Base-by-base conservation (phyloP, 345 rosid species). In the Syzygium grande region DNA sequence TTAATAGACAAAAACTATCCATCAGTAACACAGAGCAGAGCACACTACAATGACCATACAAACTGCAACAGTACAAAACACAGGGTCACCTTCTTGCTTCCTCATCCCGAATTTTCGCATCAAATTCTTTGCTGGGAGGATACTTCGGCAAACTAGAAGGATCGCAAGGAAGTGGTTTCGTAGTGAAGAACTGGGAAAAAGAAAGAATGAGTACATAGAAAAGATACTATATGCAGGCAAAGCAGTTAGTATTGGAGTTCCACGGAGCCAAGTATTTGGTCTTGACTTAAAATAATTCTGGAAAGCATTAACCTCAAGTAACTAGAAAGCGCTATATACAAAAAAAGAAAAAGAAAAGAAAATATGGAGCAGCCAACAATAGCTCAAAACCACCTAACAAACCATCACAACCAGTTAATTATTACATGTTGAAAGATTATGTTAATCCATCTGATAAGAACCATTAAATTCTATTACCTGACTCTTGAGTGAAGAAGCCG, bases 61-160 rank as follows among this genome's bases (percentile, higher is more conserved):
- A 51, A 84, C 51, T 38, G 52, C 51, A 87, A 63, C 21, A 1
- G 16, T 2, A 29, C 65, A 52, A 30, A 41, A 84, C 41, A 12
- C 52, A 90, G 86, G 68, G 19, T 87, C 84, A 98, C 99, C 99
- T 95, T 95, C 99, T 93, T 85, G 94, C 94, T 89, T 96, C 99
- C 87, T 96, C 99, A 86, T 97, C 99, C 68, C 99, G 95, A 87
- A 96, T 86, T 91, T 97, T 97, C n/a, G 98, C 99, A 90, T 97
- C 99, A 55, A 97, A 93, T 92, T 95, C 99, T 94, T 96, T 95
- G 96, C 98, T 96, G 51, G 99, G 98, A 89, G 99, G 98, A 93
- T 96, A 98, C 91, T 92, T 96, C 5, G 99, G 99, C 94, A 98
- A 94, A 90, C 96, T 96, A 86, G 96, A 95, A 90, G 99, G 99